Evolutionary conservation across 2,329 filamentous ascomycete species (phyloP), one percentile per base, ranked within the genome.

Genomic region (Sclerotinia sclerotiorum): DNA sequence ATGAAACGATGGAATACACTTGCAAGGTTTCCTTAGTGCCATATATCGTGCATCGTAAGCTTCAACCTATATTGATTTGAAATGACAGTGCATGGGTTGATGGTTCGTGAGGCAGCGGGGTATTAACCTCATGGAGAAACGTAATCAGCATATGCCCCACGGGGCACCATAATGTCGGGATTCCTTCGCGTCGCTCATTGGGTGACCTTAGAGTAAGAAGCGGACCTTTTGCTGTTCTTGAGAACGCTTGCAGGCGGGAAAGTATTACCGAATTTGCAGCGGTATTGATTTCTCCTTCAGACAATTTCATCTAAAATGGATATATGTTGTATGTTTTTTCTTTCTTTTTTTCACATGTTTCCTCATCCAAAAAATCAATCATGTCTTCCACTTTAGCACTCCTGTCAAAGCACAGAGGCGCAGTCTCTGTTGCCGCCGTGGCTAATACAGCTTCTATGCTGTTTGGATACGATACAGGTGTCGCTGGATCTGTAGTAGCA

Each of bases 381-480:
- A 60, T 51, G 44, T 51, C 54, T 58, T 61, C 54, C 21, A 67
- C 64, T 35, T 60, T 67, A 35, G 54, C 44, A 49, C 64, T 67
- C 29, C 7, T 67, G n/a, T 60, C 29, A 55, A 72, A 72, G 62
- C 68, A 73, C 58, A 72, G 49, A 63, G 68, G 67, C 8, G 71
- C 72, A 10, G 54, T 73, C 13, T 56, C 32, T 19, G 70, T 72
- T 29, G 68, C 73, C 19, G 63, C 68, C 21, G 71, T 69, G 15
- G 71, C 71, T 6, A 72, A 73, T 51, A 71, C 68, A 27, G 72
- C 70, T 39, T 72, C 72, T 15, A 57, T 74, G 49, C 67, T 74
- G 24, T 73, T 74, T 54, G 72, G 73, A 15, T 74, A 67, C 29
- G 73, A 74, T 48, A 74, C 72, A 8, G 71, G 73, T n/a, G 72